Evolutionary conservation across 148 eudicot species (phyloP).

Genomic region (Vaccinium myrtillus): DNA sequence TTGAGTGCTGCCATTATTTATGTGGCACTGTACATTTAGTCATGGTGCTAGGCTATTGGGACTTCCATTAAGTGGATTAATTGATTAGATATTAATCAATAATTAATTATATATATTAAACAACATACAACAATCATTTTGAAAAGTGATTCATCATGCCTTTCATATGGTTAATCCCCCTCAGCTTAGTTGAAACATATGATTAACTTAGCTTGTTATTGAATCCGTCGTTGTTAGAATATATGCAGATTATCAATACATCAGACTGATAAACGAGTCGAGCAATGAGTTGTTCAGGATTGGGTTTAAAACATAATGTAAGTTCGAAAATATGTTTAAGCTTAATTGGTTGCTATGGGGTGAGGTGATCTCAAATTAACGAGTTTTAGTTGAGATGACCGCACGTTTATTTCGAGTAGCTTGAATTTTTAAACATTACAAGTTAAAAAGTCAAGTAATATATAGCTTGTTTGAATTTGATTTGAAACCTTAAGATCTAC

Average conservation of each 20-base stretch:
- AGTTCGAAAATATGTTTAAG: background rate
- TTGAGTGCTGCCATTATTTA: background rate
- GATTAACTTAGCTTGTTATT: too few species aligned
- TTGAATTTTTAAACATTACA: too few species aligned
- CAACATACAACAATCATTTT: background rate
- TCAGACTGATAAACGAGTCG: background rate
- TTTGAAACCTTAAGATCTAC: background rate
- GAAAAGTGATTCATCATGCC: constrained; percentile 3
- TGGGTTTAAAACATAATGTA: background rate
- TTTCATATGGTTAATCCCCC: background rate
- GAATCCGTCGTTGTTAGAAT: too few species aligned
- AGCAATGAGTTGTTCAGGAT: background rate
- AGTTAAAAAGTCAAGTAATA: background rate
- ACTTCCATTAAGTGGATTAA: background rate
- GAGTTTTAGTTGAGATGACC: background rate
- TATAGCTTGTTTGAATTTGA: background rate
- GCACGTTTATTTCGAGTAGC: background rate
- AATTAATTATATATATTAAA: too few species aligned
- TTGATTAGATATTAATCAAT: too few species aligned
- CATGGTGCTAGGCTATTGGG: constrained; percentile 5
- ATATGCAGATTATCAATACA: too few species aligned
- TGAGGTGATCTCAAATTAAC: background rate
- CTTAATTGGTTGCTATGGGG: background rate
- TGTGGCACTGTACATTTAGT: background rate
- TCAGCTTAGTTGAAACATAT: background rate